Base-by-base conservation (phyloP, 768 basidiomycete species). In the Tylopilus rubrobrunneus region DNA sequence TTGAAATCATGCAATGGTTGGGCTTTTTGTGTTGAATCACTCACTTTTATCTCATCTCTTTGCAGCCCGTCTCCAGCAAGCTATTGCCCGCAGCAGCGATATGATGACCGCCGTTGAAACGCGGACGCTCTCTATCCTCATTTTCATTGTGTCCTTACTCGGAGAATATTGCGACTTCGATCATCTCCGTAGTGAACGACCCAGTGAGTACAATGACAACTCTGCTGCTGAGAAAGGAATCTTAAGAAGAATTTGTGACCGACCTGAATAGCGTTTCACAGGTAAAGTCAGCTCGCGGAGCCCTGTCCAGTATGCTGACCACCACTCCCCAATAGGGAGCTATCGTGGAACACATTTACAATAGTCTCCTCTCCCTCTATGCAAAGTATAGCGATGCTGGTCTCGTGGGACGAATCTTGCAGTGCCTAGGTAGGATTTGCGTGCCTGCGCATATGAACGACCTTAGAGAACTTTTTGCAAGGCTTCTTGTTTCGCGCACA, bases 401-500 rank as follows among this genome's bases (percentile, higher is more conserved):
- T 10, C 72, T 94, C 17, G 83, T 84, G 27, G 80, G 80, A n/a
- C 83, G 19, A 19, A 19, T 19, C 19, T 19, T 19, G 19, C 19
- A 19, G 19, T 19, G 19, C 19, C 19, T 19, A 19, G 19, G 19
- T 19, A 19, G 19, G 19, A 19, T 19, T 19, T 19, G 19, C 19
- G 19, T 19, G 19, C 19, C 19, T 19, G 19, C 19, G 19, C 19
- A 19, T 19, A 19, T 19, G 19, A 19, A 19, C 19, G 19, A 19
- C 19, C 19, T 19, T 19, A 19, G 19, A 19, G 19, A 19, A 19
- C 19, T 19, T 19, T 19, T 19, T 89, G 31, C 44, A 43, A 92
- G 93, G 96, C 11, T 97, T 90, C 69, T 72, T 99, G 6, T 98
- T 93, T 74, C 86, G 92, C 25, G 86, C 93, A 6, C 89, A 95